A percentile compares a stretch with the other conserved stretches of the same genome.
Evolutionary conservation across 2,329 filamentous ascomycete genomes (phyloP).

Genomic region (Colletotrichum godetiae): DNA sequence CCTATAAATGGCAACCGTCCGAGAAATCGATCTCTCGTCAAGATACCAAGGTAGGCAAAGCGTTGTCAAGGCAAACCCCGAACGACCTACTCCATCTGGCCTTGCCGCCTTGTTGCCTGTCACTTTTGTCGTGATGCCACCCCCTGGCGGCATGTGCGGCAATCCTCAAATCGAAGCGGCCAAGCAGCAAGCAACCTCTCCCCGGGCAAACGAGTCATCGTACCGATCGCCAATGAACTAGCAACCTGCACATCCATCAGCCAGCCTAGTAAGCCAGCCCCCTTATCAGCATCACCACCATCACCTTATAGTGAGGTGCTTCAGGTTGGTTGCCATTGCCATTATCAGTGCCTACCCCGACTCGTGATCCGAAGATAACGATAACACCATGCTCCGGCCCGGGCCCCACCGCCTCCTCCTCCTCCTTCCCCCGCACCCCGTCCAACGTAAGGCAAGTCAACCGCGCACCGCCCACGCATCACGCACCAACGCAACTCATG

Average conservation of each 20-base stretch:
- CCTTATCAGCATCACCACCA: constrained; percentile 1
- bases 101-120: background rate
- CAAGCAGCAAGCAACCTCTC: background rate
- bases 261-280: background rate
- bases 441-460: background rate
- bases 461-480: background rate
- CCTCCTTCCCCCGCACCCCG: background rate
- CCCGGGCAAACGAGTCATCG: constrained; percentile 2
- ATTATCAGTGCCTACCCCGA: background rate
- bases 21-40: background rate
- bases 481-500: background rate
- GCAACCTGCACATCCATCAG: constrained; percentile 6
- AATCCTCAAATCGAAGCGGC: background rate
- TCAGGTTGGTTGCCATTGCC: background rate
- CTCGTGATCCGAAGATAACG: background rate
- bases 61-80: no score
- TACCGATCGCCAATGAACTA: constrained; percentile 1
- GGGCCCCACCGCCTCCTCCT: background rate
- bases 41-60: background rate
- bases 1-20: background rate
- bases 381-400: background rate
- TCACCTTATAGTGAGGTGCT: background rate
- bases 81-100: background rate
- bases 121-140: background rate
- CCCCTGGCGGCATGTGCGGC: constrained; percentile 1